Conservation (phyloP, 2,329 filamentous ascomycete species). For the Alternaria arbusti region DNA sequence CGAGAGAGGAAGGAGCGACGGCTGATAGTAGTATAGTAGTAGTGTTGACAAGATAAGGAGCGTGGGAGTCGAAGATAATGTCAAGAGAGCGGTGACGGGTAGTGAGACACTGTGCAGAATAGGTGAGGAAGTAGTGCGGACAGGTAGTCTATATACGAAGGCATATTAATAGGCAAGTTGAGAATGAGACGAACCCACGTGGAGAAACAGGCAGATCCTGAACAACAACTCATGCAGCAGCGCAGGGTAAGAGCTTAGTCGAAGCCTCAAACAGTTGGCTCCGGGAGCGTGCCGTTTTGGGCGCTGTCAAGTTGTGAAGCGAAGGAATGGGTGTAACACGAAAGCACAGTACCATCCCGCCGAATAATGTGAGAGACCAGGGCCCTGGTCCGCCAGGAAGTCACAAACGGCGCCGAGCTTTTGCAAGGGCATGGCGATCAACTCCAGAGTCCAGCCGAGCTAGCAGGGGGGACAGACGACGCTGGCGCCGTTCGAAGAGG, state of each 20-base stretch:
- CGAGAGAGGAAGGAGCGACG: slow-evolving; percentile 30
- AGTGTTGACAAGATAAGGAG: slow-evolving; percentile 19
- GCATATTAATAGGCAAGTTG: slow-evolving; percentile 36
- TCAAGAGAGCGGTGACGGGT: slow-evolving; percentile 7
- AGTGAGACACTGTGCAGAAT: slow-evolving; percentile 17
- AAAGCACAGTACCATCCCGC: slow-evolving; percentile 38
- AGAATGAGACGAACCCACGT: slow-evolving; percentile 44
- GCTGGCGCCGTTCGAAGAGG: slow-evolving; percentile 34
- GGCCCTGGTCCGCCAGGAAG: slow-evolving; percentile 36
- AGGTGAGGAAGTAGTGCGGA: slow-evolving; percentile 28
- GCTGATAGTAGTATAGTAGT: not conserved
- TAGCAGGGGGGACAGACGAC: slow-evolving; percentile 34
- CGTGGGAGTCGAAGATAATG: slow-evolving; percentile 11
- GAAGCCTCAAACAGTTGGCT: slow-evolving; percentile 49
- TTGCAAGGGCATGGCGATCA: slow-evolving; percentile 26
- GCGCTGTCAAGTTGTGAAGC: slow-evolving; percentile 48
- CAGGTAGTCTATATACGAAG: slow-evolving; percentile 37
- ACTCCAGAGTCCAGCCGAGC: slow-evolving; percentile 40
- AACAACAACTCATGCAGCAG: slow-evolving; percentile 44
- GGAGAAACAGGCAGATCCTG: slow-evolving; percentile 43
- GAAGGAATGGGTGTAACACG: slow-evolving; percentile 45
- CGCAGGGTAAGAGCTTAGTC: slow-evolving; percentile 43
- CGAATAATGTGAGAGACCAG: slow-evolving; percentile 33
- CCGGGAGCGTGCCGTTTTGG: slow-evolving; percentile 49
- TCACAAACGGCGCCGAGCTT: slow-evolving; percentile 37